Percentiles rank a stretch among this genome's conserved stretches.
phyloP scores from a whole-genome alignment of 1,284 basidiomycete genomes.

The Athelia sp. region DNA sequence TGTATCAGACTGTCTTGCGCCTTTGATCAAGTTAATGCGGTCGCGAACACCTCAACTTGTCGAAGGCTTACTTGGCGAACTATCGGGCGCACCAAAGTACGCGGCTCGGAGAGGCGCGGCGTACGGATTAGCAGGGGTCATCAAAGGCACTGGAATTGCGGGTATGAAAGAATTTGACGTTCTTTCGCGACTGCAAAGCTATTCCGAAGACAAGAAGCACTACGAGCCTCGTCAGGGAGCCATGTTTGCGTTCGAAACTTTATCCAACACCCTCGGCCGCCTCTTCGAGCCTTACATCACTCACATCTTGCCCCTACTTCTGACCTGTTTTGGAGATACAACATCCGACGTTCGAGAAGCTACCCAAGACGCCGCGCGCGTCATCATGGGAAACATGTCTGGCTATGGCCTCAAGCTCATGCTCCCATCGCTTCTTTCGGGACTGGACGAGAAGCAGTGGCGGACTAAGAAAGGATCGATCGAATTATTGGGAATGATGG shows the following conservation, averaged over 20 bases:
- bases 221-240: slow-evolving; percentile 90
- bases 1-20: slow-evolving; percentile 91
- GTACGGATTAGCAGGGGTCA: slow-evolving; percentile 91
- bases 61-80: slow-evolving; percentile 71
- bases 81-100: slow-evolving; percentile 82
- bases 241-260: slow-evolving; percentile 93
- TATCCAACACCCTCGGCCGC: slow-evolving; percentile 82
- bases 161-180: slow-evolving; percentile 84
- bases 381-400: slow-evolving; percentile 95
- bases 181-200: slow-evolving; percentile 70
- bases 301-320: slow-evolving; percentile 80
- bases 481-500: slow-evolving; percentile 98
- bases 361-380: slow-evolving; percentile 87
- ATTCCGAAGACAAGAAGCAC: slow-evolving; percentile 86
- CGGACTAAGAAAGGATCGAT: slow-evolving; percentile 97
- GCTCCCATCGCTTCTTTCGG: slow-evolving; percentile 85
- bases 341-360: slow-evolving; percentile 91
- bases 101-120: slow-evolving; percentile 91
- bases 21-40: slow-evolving; percentile 75
- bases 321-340: slow-evolving; percentile 89
- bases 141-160: slow-evolving; percentile 86
- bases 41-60: slow-evolving; percentile 66
- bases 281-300: slow-evolving; percentile 95
- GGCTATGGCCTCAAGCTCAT: slow-evolving; percentile 96
- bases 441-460: slow-evolving; percentile 98